phyloP scores from a whole-genome alignment of 768 basidiomycete genomes.

The Strobilomyces confusus region DNA sequence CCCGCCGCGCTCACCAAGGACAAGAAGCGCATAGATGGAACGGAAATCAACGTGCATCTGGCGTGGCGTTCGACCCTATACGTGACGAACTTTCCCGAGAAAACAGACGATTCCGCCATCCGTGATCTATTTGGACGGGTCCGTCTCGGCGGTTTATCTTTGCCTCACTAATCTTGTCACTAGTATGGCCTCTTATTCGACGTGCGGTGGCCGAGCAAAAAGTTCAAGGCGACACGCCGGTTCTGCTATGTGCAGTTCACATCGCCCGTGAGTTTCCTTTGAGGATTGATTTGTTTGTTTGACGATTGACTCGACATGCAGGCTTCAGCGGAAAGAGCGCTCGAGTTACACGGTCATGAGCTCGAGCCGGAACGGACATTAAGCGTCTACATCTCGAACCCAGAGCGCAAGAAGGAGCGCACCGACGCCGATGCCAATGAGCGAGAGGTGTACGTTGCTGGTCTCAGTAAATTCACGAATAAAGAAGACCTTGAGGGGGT shows the following conservation, averaged over 20 bases:
- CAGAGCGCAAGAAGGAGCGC: conserved; percentile 83
- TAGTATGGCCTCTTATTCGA: conserved; percentile 92
- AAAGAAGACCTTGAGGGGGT: conserved; percentile 75
- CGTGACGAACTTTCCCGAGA: conserved; percentile 92
- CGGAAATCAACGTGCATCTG: conserved; percentile 81
- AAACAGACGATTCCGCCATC: conserved; percentile 71
- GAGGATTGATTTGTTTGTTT: neutral
- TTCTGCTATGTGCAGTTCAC: conserved; percentile 95
- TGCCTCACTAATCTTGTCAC: conserved; percentile 1
- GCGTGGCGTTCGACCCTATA: conserved; percentile 95
- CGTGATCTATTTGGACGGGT: conserved; percentile 79
- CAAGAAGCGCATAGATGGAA: conserved; percentile 76
- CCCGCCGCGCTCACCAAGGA: conserved; percentile 91
- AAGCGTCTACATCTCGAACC: conserved; percentile 85
- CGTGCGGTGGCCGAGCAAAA: conserved; percentile 97
- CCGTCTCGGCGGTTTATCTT: conserved; percentile 11
- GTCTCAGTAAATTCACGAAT: conserved; percentile 72
- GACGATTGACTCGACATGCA: conserved; percentile 22
- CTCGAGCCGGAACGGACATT: conserved; percentile 64
- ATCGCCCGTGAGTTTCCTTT: conserved; percentile 56
- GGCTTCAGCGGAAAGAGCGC: conserved; percentile 67
- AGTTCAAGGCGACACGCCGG: conserved; percentile 84
- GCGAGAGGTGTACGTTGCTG: conserved; percentile 84
- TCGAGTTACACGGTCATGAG: conserved; percentile 77
- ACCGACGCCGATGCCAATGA: conserved; percentile 84